A percentile compares a stretch with the other conserved stretches of the same genome.
These are phyloP conservation scores for Boletus edulis DNA, from an alignment of 768 basidiomycete genomes.

Conservation along the genomic window DNA sequence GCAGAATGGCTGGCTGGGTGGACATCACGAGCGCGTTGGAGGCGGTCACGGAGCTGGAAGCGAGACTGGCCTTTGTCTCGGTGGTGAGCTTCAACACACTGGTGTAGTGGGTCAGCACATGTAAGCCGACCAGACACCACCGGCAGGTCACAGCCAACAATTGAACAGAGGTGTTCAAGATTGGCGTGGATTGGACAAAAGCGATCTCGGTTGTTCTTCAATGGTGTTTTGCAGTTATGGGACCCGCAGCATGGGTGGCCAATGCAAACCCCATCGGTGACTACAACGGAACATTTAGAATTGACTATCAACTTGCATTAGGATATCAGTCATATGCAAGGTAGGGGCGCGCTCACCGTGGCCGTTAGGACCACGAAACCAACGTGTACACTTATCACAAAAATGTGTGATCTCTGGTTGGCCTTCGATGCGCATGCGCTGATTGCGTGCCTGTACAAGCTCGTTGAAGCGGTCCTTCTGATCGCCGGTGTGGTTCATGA, in stretches of 20 bases:
- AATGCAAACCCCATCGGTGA: too few species aligned
- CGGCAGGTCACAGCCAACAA: neutral
- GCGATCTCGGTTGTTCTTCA: neutral
- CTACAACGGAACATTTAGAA: neutral
- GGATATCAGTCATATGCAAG: too few species aligned
- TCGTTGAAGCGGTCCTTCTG: neutral
- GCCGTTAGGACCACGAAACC: neutral
- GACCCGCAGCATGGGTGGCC: neutral
- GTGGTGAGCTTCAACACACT: neutral
- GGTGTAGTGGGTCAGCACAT: neutral
- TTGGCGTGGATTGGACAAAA: neutral
- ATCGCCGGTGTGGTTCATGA: neutral
- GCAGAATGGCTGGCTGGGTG: neutral
- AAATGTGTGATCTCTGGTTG: neutral
- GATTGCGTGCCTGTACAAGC: neutral
- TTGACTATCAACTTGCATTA: neutral
- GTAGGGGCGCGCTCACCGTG: too few species aligned
- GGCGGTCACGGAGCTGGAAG: slow-evolving; percentile 1
- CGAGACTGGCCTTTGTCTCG: neutral
- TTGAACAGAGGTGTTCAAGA: neutral
- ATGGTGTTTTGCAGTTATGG: neutral
- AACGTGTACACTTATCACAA: neutral
- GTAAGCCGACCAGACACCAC: neutral
- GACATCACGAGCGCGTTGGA: neutral
- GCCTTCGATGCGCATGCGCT: neutral